Conservation (phyloP, 345 rosid genomes). For the Kandelia obovata region DNA sequence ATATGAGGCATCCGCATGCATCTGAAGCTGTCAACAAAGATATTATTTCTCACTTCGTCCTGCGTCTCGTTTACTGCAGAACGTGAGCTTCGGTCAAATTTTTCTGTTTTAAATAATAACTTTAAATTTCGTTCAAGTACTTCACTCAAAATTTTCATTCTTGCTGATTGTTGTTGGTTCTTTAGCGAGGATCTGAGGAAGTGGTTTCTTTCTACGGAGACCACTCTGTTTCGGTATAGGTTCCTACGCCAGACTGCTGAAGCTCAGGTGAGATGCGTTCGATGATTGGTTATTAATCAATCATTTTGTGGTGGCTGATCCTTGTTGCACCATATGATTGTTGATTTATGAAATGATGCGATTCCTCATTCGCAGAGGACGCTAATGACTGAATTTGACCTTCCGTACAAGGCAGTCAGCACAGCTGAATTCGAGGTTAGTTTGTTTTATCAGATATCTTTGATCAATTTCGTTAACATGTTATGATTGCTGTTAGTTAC, state of each 20-base stretch:
- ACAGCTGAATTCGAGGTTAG: constrained; percentile 70
- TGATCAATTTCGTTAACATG: neutral
- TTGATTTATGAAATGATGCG: constrained; percentile 14
- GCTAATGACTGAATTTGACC: constrained; percentile 57
- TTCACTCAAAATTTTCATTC: neutral
- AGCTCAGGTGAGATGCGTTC: constrained; percentile 48
- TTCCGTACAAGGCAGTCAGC: constrained; percentile 63
- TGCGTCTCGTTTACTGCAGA: constrained; percentile 90
- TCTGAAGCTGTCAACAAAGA: constrained; percentile 60
- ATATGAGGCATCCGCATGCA: constrained; percentile 58
- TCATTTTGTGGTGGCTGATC: too few relatives aligned
- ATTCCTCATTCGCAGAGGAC: constrained; percentile 41
- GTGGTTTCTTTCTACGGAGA: constrained; percentile 90
- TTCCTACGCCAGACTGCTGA: constrained; percentile 39
- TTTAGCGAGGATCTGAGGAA: constrained; percentile 82
- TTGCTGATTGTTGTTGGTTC: neutral
- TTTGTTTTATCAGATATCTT: neutral
- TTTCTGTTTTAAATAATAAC: neutral
- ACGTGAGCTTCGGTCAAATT: constrained; percentile 42
- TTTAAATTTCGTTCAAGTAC: neutral
- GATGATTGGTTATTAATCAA: constrained; percentile 1
- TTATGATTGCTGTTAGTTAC: neutral
- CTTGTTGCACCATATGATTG: neutral
- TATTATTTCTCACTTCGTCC: constrained; percentile 73
- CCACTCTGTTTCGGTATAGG: constrained; percentile 67